Evolutionary conservation across 2,329 filamentous ascomycete species (phyloP).

Genomic region (Venturia carpophila): DNA sequence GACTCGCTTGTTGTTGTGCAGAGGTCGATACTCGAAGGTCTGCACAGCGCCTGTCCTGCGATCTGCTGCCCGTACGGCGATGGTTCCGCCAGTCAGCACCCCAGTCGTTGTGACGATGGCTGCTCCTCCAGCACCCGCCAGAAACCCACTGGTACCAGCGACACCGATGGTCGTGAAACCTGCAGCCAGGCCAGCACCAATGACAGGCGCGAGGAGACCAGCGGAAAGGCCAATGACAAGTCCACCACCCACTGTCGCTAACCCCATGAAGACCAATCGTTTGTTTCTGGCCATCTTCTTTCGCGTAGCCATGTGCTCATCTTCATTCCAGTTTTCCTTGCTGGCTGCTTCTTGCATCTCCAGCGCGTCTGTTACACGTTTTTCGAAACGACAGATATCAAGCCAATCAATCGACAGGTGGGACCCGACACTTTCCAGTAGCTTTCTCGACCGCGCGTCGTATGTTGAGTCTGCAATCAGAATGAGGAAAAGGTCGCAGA

Average conservation of each 20-base stretch:
- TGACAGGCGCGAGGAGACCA: slow-evolving; percentile 83
- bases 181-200: slow-evolving; percentile 86
- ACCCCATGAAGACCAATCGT: slow-evolving; percentile 88
- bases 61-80: slow-evolving; percentile 78
- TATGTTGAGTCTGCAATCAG: slow-evolving; percentile 96
- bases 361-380: slow-evolving; percentile 88
- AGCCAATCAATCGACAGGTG: slow-evolving; percentile 79
- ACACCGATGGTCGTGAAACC: slow-evolving; percentile 95
- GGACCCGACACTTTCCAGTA: slow-evolving; percentile 75
- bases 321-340: slow-evolving; percentile 97
- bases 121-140: slow-evolving; percentile 85
- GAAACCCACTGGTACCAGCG: slow-evolving; percentile 76
- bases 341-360: slow-evolving; percentile 95
- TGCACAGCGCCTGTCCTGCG: slow-evolving; percentile 84
- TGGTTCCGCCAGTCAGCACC: slow-evolving; percentile 76
- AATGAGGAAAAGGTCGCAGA: slow-evolving; percentile 91
- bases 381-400: slow-evolving; percentile 94
- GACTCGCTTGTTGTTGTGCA: slow-evolving; percentile 96
- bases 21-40: slow-evolving; percentile 91
- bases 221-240: slow-evolving; percentile 93
- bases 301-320: slow-evolving; percentile 82
- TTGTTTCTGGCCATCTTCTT: slow-evolving; percentile 73
- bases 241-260: slow-evolving; percentile 91
- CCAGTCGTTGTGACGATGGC: slow-evolving; percentile 89
- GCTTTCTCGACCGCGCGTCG: slow-evolving; percentile 74